phyloP scores from a whole-genome alignment of 331 rosid species.

The Acacia pycnantha region DNA sequence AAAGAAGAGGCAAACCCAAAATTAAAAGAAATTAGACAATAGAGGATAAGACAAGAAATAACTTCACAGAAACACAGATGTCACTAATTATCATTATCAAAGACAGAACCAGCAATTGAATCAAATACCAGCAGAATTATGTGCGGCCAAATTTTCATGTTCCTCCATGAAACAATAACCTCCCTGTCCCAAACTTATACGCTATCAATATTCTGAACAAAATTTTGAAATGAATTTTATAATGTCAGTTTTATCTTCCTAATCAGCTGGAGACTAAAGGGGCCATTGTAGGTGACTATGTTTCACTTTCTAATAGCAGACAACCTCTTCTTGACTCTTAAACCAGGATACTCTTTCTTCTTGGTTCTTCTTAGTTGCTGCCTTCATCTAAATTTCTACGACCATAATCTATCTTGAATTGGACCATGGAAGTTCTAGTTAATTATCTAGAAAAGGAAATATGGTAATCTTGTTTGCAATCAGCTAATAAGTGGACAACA shows the following conservation, averaged over 20 bases:
- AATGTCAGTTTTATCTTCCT: background rate
- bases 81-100: conserved; percentile 3
- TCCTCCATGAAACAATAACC: background rate
- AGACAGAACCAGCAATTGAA: background rate
- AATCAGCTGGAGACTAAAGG: conserved; percentile 7
- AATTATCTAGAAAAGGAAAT: background rate
- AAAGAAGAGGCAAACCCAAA: conserved; percentile 26
- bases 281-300: background rate
- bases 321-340: background rate
- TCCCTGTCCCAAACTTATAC: background rate
- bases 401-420: conserved; percentile 9
- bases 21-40: conserved; percentile 17
- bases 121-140: conserved; percentile 12
- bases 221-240: background rate
- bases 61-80: background rate
- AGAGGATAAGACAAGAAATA: background rate
- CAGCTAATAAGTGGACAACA: background rate
- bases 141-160: conserved; percentile 13
- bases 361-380: background rate
- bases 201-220: background rate
- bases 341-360: background rate
- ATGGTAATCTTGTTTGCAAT: background rate
- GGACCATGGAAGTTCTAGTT: background rate
- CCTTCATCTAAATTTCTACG: background rate
- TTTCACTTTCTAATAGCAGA: background rate